phyloP scores from a whole-genome alignment of 345 rosid genomes.

The Pistacia atlantica region DNA sequence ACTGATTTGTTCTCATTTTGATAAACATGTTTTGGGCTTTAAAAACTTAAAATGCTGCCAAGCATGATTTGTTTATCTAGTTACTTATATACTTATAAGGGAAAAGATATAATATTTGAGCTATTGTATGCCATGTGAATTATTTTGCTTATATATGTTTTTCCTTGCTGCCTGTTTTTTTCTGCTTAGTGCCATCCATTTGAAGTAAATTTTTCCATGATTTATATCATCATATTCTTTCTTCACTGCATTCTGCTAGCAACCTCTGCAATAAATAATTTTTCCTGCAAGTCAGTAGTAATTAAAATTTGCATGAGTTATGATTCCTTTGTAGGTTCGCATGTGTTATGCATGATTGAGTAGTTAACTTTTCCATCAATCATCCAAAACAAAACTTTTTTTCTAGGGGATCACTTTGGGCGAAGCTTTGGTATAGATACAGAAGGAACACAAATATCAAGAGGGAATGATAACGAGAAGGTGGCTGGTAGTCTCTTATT shows the following conservation, averaged over 20 bases:
- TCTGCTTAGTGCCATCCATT: no score
- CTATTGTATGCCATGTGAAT: no score
- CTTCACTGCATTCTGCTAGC: neutral
- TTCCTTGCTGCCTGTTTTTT: no score
- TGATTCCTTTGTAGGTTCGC: neutral
- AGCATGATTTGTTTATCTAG: no score
- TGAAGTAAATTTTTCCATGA: no score
- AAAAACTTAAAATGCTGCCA: no score
- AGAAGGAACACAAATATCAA: constrained; percentile 29
- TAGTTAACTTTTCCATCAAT: neutral
- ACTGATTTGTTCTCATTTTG: no score
- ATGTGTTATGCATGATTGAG: neutral
- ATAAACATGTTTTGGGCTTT: no score
- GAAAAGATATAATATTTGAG: no score
- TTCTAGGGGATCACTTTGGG: constrained; percentile 41
- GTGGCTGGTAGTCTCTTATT: constrained; percentile 82
- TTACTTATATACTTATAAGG: no score
- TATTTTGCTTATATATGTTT: no score
- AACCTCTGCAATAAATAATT: neutral
- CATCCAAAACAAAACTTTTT: constrained; percentile 2
- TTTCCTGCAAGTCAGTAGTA: neutral
- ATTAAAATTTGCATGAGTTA: neutral
- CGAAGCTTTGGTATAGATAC: constrained; percentile 30
- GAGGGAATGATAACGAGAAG: constrained; percentile 55
- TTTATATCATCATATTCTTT: neutral